These are phyloP conservation scores for Alternaria brassicae DNA, from an alignment of 2,329 filamentous ascomycete genomes.

Conservation along the genomic window DNA sequence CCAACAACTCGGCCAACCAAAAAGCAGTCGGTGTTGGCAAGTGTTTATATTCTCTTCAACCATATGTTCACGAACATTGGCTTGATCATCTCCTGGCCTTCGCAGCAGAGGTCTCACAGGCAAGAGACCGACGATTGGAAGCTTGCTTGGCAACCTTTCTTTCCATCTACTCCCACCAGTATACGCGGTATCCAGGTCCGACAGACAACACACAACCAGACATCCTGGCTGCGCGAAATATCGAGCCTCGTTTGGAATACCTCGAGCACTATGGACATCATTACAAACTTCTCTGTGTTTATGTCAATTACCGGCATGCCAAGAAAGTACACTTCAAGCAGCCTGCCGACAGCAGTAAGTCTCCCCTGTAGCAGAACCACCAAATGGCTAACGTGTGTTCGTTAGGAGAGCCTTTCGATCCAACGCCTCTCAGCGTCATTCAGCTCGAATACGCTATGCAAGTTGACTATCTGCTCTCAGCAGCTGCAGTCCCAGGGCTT, in stretches of 20 bases:
- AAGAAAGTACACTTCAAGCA: not conserved
- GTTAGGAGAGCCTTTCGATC: not conserved
- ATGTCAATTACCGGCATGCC: not conserved
- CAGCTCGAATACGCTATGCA: not conserved
- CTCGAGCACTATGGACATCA: not conserved
- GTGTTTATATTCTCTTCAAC: not conserved
- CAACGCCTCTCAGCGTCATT: not conserved
- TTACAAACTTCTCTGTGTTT: not conserved
- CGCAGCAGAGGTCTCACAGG: not conserved
- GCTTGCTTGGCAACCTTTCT: not conserved
- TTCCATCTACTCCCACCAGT: not conserved
- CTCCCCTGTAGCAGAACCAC: not conserved
- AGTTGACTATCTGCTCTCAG: not conserved
- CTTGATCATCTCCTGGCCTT: not conserved
- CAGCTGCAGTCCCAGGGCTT: not conserved
- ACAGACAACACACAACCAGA: not conserved
- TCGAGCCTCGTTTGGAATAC: not conserved
- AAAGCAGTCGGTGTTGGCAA: not conserved
- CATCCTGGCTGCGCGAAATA: not conserved
- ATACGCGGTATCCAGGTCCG: not conserved
- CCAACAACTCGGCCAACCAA: fast-evolving
- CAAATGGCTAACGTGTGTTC: not conserved
- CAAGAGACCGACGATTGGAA: too few species aligned
- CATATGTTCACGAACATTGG: not conserved
- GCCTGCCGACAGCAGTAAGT: not conserved